Conservation (phyloP, 768 basidiomycete species). For the Lactarius hatsudake region DNA sequence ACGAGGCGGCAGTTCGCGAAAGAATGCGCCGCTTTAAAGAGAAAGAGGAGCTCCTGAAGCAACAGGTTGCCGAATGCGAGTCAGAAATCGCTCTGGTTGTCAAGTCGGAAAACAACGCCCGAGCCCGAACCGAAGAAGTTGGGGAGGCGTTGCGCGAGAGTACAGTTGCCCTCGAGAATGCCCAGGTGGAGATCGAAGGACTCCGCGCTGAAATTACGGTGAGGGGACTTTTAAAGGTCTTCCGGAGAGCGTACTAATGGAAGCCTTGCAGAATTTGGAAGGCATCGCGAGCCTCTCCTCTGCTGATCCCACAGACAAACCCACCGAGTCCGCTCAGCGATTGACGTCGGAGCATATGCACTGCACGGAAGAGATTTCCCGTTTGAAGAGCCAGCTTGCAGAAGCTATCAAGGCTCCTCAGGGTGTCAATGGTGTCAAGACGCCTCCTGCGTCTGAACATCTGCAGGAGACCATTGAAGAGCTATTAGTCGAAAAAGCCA, state of each 20-base stretch:
- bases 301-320: constrained; percentile 38
- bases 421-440: constrained; percentile 24
- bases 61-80: constrained; percentile 65
- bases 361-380: constrained; percentile 53
- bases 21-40: constrained; percentile 67
- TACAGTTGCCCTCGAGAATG: constrained; percentile 81
- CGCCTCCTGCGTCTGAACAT: background rate
- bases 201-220: constrained; percentile 73
- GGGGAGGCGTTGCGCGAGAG: constrained; percentile 90
- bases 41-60: constrained; percentile 66
- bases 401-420: constrained; percentile 36
- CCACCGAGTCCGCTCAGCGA: constrained; percentile 47
- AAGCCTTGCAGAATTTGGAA: constrained; percentile 56
- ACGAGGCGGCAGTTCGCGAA: constrained; percentile 61
- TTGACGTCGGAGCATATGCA: constrained; percentile 50
- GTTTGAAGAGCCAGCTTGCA: constrained; percentile 49
- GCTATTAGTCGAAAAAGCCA: constrained; percentile 16
- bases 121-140: constrained; percentile 73
- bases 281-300: constrained; percentile 38
- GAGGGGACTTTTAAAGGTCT: constrained; percentile 34
- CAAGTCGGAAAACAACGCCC: constrained; percentile 60
- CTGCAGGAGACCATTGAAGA: constrained; percentile 22
- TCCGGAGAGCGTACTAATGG: background rate
- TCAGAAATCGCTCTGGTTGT: constrained; percentile 61
- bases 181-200: constrained; percentile 84